A percentile compares a stretch with the other conserved stretches of the same genome.
phyloP scores from a whole-genome alignment of 305 asterid species.

The Fraxinus greggii region DNA sequence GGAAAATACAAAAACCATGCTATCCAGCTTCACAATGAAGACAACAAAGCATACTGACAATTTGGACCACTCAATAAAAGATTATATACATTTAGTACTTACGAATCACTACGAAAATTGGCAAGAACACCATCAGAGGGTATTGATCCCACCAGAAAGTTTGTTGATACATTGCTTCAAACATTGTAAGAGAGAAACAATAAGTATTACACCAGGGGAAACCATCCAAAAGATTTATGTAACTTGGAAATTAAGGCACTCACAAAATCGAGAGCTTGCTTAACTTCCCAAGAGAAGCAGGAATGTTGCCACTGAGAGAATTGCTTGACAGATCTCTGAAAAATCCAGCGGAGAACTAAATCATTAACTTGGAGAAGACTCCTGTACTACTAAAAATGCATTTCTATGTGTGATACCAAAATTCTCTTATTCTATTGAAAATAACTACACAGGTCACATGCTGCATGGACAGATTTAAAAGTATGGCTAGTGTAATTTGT shows the following conservation, averaged over 20 bases:
- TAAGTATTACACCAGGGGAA: slow-evolving; percentile 25
- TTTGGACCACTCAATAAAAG: neutral
- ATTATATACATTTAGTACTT: slow-evolving; percentile 35
- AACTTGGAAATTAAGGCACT: slow-evolving; percentile 38
- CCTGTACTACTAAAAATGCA: slow-evolving; percentile 17
- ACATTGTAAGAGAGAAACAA: slow-evolving; percentile 31
- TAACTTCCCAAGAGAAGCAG: slow-evolving; percentile 83
- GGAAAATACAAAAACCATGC: neutral
- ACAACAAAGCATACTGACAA: slow-evolving; percentile 12
- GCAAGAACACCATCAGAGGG: slow-evolving; percentile 84
- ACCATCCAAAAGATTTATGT: slow-evolving; percentile 3
- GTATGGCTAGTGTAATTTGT: slow-evolving; percentile 1
- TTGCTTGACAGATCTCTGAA: slow-evolving; percentile 97
- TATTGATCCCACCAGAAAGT: slow-evolving; percentile 85
- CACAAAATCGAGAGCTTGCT: slow-evolving; percentile 73
- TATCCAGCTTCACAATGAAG: neutral
- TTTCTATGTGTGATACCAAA: slow-evolving; percentile 11
- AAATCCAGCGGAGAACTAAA: slow-evolving; percentile 23
- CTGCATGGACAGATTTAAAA: slow-evolving; percentile 12
- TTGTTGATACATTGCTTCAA: slow-evolving; percentile 86
- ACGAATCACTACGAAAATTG: slow-evolving; percentile 71
- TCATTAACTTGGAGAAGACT: slow-evolving; percentile 19
- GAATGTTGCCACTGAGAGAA: slow-evolving; percentile 91
- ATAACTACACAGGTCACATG: neutral
- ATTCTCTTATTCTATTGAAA: slow-evolving; percentile 15